Percentiles rank a stretch among this genome's conserved stretches.
Conservation (phyloP, 139 green algal genomes). For the Chlamydomonas schloesseri region DNA sequence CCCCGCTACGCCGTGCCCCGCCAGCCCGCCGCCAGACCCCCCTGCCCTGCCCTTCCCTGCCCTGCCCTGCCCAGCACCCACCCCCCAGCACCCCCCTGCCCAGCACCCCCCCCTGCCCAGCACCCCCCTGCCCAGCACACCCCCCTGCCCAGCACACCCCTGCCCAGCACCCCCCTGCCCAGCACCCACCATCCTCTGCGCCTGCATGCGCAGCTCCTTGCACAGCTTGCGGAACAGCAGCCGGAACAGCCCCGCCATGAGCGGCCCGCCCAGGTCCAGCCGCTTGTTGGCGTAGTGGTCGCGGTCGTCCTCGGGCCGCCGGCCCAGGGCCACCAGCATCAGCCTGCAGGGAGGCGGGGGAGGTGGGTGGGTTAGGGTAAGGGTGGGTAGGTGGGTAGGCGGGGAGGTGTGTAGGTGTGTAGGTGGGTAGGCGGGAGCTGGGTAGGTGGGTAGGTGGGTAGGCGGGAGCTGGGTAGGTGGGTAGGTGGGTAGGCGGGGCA, state of each 20-base stretch:
- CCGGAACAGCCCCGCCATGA: conserved; percentile 90
- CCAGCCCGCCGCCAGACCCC: no score
- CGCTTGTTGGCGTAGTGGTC: conserved; percentile 99
- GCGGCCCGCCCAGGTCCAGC: conserved; percentile 90
- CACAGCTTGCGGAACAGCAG: conserved; percentile 95
- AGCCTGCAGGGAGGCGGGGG: conserved; percentile 59
- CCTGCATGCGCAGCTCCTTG: conserved; percentile 91
- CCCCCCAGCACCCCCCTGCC: no score
- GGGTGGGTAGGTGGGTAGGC: neutral
- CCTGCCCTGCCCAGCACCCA: no score
- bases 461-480: no score
- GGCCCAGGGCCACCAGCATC: conserved; percentile 84
- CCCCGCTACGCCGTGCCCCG: no score
- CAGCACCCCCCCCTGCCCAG: neutral
- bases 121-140: neutral
- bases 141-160: neutral
- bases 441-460: no score
- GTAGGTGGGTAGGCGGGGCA: no score
- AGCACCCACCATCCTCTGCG: conserved; percentile 68
- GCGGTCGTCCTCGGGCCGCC: conserved; percentile 88
- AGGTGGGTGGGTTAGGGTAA: no score
- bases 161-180: neutral
- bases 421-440: no score
- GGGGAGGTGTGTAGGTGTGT: no score
- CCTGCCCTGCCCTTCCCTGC: no score